Evolutionary conservation across 441 rosid species (phyloP), one percentile per base, ranked within the genome.

Genomic region (Arabidopsis hybrid): DNA sequence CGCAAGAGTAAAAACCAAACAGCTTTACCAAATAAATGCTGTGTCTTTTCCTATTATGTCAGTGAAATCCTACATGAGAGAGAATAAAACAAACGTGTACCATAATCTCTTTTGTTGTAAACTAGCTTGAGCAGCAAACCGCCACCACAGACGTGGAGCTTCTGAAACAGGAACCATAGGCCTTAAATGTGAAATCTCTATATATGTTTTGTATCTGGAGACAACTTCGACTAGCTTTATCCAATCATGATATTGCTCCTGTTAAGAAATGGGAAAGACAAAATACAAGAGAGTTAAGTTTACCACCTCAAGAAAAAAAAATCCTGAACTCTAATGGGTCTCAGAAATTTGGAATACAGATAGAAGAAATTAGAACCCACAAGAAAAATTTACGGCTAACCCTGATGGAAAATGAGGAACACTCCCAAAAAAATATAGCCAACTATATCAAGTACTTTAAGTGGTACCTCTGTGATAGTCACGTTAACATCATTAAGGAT

Each of bases 161-260:
- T 84, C 80, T 35, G 91, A 90, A 74, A 93, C 87, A 74, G 97
- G 82, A 81, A 88, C 86, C 79, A 78, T 62, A 26, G 99, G 98
- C 82, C 99, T 86, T 84, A 95, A 82, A 86, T 95, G 97, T 61
- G 93, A 93, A 76, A 93, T 81, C 78, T 95, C 99, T 65, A 90
- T 76, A 80, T 85, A 87, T 40, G 84, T 86, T 89, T 85, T 89
- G 85, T 93, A 88, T 81, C 91, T 90, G 34, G 98, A 90, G 80
- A 95, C 78, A 79, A 85, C 97, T 83, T 95, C 99, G 67, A 95
- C 80, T 72, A 95, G 87, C 83, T 87, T 95, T 84, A 95, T 89
- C 95, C 97, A 93, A 83, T 95, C 99, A 80, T 89, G 91, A 83
- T 95, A 95, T 78, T 95, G 99, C 43, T 83, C 92, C 99, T 95